A percentile compares a stretch with the other conserved stretches of the same genome.
Evolutionary conservation across 2,329 filamentous ascomycete species (phyloP).

Genomic region (Talaromyces rugulosus): DNA sequence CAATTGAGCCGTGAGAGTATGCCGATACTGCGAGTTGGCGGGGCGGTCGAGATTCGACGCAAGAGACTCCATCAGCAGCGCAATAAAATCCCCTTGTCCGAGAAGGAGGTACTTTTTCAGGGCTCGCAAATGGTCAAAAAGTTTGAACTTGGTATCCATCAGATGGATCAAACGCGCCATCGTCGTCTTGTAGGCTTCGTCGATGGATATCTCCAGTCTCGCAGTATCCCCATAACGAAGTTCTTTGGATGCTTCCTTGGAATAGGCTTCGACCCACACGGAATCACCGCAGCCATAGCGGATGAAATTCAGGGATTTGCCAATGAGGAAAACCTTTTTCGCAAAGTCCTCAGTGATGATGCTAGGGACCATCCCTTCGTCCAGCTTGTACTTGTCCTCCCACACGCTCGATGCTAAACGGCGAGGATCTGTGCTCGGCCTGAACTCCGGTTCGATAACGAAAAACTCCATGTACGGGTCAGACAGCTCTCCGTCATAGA

Average conservation of each 20-base stretch:
- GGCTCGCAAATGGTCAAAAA: slow-evolving; percentile 87
- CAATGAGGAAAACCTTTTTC: slow-evolving; percentile 93
- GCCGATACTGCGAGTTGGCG: slow-evolving; percentile 93
- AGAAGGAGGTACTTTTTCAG: slow-evolving; percentile 93
- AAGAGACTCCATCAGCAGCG: slow-evolving; percentile 92
- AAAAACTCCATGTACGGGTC: slow-evolving; percentile 97
- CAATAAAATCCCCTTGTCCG: slow-evolving; percentile 95
- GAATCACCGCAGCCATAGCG: slow-evolving; percentile 91
- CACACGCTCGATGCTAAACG: slow-evolving; percentile 77
- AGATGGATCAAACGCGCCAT: slow-evolving; percentile 92
- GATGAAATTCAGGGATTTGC: slow-evolving; percentile 97
- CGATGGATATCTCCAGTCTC: slow-evolving; percentile 86
- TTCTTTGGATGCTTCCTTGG: slow-evolving; percentile 86
- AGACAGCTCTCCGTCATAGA: slow-evolving; percentile 96
- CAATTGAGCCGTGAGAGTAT: slow-evolving; percentile 94
- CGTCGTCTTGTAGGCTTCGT: slow-evolving; percentile 94
- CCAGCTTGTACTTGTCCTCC: slow-evolving; percentile 94
- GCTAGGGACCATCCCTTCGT: slow-evolving; percentile 79
- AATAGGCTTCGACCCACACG: slow-evolving; percentile 93
- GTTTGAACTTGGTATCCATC: slow-evolving; percentile 91
- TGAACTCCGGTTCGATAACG: slow-evolving; percentile 70
- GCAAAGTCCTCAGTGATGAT: slow-evolving; percentile 94
- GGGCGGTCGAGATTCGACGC: slow-evolving; percentile 89
- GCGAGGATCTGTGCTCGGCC: slow-evolving; percentile 47
- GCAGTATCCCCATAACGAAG: slow-evolving; percentile 89